Evolutionary conservation across 179 eudicot species (phyloP), one percentile per base, ranked within the genome.

Genomic region (Actinidia polygama): DNA sequence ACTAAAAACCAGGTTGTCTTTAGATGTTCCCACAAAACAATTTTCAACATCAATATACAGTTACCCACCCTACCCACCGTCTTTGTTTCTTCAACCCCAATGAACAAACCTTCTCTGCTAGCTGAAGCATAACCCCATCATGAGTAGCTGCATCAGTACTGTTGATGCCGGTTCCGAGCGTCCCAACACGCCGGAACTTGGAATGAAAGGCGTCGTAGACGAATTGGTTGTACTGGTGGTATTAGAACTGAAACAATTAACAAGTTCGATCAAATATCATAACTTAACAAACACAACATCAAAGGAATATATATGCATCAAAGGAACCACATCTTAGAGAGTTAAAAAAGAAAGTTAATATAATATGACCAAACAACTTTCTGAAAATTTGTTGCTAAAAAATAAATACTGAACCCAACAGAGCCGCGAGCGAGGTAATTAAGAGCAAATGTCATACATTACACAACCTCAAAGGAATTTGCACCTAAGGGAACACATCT

Each of bases 151-250:
- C 91, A 40, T 40, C 44, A 40, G 44, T 40, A 49, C 80, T 78
- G 83, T 75, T 82, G 62, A 79, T 57, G 86, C 87, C 85, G 4
- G 86, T 36, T 63, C 87, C 0, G 93, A 84, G 3, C 93, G 95
- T 64, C 88, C 92, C 19, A 92, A 26, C 7, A 79, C 85, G 11
- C 91, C 92, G 44, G 44, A 40, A 40, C 3, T 40, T 40, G 44
- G 44, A 40, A 40, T 40, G 44, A 40, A 1, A 1, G 44, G 44
- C 4, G 80, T 79, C 5, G 88, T 85, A 49, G 86, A 71, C 73
- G 49, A 8, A 51, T 64, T 57, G 63, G 82, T 80, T 14, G 85
- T 85, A 72, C 86, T 83, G 5, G 86, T 21, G 79, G 16, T 59
- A 78, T 59, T 47, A 40, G 75, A 44, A 4, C 81, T 79, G 49